A percentile compares a stretch with the other conserved stretches of the same genome.
phyloP scores from a whole-genome alignment of 2,329 filamentous ascomycete species.

The Diaporthe citrichinensis region DNA sequence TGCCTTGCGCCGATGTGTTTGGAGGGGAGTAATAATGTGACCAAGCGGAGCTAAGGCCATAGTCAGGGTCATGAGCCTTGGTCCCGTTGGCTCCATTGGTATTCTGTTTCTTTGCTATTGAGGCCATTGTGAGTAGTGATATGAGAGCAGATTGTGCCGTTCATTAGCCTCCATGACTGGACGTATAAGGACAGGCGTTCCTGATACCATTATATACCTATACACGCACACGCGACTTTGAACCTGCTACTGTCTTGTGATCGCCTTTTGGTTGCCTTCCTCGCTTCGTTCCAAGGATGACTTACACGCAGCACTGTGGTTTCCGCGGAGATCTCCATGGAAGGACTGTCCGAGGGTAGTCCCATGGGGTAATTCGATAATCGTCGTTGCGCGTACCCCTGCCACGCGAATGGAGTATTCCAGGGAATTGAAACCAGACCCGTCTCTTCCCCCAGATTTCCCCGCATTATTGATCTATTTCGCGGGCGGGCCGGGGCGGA shows the following conservation, averaged over 20 bases:
- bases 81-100: background rate
- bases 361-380: background rate
- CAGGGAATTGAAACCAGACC: background rate
- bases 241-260: background rate
- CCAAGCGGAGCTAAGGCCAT: background rate
- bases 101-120: background rate
- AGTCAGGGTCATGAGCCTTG: background rate
- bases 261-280: background rate
- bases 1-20: background rate
- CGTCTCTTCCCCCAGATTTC: background rate
- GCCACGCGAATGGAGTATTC: background rate
- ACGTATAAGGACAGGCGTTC: background rate
- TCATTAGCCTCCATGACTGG: background rate
- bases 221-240: background rate
- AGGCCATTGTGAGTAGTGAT: background rate
- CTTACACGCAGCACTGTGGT: background rate
- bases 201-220: background rate
- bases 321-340: constrained; percentile 5
- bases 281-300: background rate
- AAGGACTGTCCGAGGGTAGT: background rate
- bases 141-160: background rate
- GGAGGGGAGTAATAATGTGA: background rate
- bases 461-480: constrained; percentile 2
- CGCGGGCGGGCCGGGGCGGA: background rate
- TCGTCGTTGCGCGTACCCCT: background rate